Evolutionary conservation across 768 basidiomycete species (phyloP), one percentile per base, ranked within the genome.

Genomic region (Lepiota venenata): DNA sequence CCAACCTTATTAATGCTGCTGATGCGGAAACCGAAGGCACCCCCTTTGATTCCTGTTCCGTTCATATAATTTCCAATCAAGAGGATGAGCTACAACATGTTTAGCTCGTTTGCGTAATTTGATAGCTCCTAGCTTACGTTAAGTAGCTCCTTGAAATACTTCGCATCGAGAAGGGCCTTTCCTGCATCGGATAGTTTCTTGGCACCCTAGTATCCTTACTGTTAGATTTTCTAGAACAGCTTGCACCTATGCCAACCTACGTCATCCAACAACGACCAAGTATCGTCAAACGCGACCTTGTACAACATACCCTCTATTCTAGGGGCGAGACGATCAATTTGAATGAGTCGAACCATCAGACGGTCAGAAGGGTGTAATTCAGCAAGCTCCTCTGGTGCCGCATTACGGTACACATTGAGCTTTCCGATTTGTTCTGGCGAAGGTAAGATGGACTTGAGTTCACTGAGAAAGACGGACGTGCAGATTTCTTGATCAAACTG

Each of bases 31-130:
- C 96, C 96, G 62, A 91, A 96, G 1, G 97, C 97, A 29, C 95
- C 95, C 52, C 96, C 96, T 68, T 96, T 97, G 62, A 93, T 81
- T 50, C 95, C 93, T 50, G 93, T 88, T 5, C 94, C 93, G 66
- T 99, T 99, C 87, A 98, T 94, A 69, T 93, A 99, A 68, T 99
- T 99, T 40, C 96, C 96, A 60, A 99, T 83, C 61, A 95, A 79
- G 12, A 99, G 84, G 59, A 98, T 97, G 39, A 99, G 81, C 88
- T 79, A 56, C n/a, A 50, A 18, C 29, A 22, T 43, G 18, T 2
- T 38, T 18, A 50, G 36, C 20, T 35, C 32, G 22, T 25, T 16
- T 40, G 8, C 44, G 9, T n/a, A 2, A 32, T 25, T 14, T 16
- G 41, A 25, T 18, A 51, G 14, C 45, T 22, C 41, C 41, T 32